These are phyloP conservation scores for Passalora sequoiae DNA, from an alignment of 2,329 filamentous ascomycete species.

Conservation along the genomic window DNA sequence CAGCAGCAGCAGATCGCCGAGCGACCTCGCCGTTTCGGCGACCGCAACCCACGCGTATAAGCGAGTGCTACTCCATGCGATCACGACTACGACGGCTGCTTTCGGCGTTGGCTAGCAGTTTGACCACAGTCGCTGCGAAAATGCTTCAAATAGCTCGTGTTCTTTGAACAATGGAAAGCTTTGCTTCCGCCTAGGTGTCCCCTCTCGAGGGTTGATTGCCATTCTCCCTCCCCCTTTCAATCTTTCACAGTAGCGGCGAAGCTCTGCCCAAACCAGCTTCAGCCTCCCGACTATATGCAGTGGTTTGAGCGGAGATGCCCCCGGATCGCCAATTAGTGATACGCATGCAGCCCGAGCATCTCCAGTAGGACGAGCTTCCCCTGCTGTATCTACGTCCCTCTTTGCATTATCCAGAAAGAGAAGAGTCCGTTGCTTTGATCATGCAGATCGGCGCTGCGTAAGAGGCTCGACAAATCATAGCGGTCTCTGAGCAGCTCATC, in stretches of 20 bases:
- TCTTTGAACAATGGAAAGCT: conserved; percentile 11
- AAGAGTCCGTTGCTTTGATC: not conserved
- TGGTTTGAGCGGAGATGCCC: too few species aligned
- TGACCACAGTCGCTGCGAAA: conserved; percentile 10
- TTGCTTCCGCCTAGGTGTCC: conserved; percentile 19
- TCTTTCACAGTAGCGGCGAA: not conserved
- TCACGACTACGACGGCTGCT: conserved; percentile 17
- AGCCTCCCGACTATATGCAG: not conserved
- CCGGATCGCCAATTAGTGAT: too few species aligned
- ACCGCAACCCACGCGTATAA: conserved; percentile 46
- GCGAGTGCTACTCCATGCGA: conserved; percentile 10
- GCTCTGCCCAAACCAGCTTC: not conserved
- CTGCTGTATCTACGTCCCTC: too few species aligned
- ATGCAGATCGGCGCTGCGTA: not conserved
- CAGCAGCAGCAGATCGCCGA: conserved; percentile 81
- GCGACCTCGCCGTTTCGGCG: conserved; percentile 72
- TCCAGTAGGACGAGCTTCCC: too few species aligned
- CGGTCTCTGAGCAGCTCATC: too few species aligned
- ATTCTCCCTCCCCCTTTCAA: conserved; percentile 11
- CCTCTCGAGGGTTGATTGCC: conserved; percentile 22
- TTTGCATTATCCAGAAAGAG: not conserved
- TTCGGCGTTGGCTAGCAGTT: conserved; percentile 17
- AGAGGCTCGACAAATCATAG: not conserved
- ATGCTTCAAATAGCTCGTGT: conserved; percentile 15
- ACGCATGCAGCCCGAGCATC: too few species aligned